phyloP scores from a whole-genome alignment of 768 basidiomycete genomes.

The Aureoboletus auriporus region DNA sequence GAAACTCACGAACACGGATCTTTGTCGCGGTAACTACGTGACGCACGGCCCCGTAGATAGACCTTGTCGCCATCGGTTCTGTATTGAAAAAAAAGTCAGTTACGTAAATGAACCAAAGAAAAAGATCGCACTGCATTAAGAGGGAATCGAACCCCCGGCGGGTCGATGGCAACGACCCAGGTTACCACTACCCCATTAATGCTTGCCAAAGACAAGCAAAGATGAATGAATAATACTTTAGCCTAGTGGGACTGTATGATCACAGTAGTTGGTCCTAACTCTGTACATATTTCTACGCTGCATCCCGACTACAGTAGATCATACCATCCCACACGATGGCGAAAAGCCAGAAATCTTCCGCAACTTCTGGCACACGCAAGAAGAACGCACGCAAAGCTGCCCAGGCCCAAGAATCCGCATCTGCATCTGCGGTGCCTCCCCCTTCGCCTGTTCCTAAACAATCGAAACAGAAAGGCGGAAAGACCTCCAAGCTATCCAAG shows the following conservation, averaged over 20 bases:
- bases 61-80: background rate
- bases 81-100: background rate
- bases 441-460: conserved; percentile 38
- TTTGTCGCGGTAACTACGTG: background rate
- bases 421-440: conserved; percentile 15
- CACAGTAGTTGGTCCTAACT: no score
- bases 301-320: no score
- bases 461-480: conserved; percentile 49
- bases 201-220: conserved; percentile 14
- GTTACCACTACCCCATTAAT: conserved; percentile 67
- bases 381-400: conserved; percentile 82
- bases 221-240: no score
- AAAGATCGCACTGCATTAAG: conserved; percentile 55
- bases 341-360: conserved; percentile 67
- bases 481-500: conserved; percentile 40
- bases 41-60: background rate
- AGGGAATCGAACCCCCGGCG: conserved; percentile 88
- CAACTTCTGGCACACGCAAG: conserved; percentile 83
- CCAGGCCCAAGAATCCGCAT: conserved; percentile 18
- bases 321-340: conserved; percentile 27
- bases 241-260: no score
- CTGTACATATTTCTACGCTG: no score
- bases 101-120: background rate
- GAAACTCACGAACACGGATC: conserved; percentile 13
- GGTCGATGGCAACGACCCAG: conserved; percentile 74